phyloP scores from a whole-genome alignment of 2,329 filamentous ascomycete genomes.

The Trichophaea hybrida region DNA sequence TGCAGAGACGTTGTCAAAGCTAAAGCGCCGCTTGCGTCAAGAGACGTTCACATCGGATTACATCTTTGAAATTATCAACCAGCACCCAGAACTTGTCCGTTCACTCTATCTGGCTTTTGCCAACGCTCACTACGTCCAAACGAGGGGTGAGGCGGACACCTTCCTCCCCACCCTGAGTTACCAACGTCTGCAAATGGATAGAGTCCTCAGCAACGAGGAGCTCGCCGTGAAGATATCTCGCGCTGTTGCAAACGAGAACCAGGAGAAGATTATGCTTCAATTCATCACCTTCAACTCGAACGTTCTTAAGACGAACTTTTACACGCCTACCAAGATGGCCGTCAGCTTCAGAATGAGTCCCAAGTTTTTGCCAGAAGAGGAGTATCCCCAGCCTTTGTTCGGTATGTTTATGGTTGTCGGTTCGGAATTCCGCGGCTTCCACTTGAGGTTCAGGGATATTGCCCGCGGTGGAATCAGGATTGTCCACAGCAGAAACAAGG shows the following conservation, averaged over 20 bases:
- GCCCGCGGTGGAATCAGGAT: slow-evolving; percentile 94
- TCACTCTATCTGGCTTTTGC: slow-evolving; percentile 85
- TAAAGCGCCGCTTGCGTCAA: slow-evolving; percentile 86
- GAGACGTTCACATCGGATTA: slow-evolving; percentile 98
- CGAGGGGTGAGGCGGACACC: slow-evolving; percentile 48
- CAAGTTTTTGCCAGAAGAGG: slow-evolving; percentile 68
- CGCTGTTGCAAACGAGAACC: slow-evolving; percentile 81
- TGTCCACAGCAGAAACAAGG: slow-evolving; percentile 92
- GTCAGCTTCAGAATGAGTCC: slow-evolving; percentile 91
- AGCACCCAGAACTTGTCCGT: slow-evolving; percentile 75
- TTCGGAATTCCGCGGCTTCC: slow-evolving; percentile 92
- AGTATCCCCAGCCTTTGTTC: slow-evolving; percentile 86
- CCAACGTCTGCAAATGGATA: slow-evolving; percentile 49
- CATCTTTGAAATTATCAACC: slow-evolving; percentile 90
- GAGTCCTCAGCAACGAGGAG: slow-evolving; percentile 60
- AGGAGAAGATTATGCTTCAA: slow-evolving; percentile 93
- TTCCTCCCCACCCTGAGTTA: slow-evolving; percentile 58
- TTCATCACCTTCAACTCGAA: slow-evolving; percentile 92
- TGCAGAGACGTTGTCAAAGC: slow-evolving; percentile 74
- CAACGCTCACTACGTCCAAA: slow-evolving; percentile 64
- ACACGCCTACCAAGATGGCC: slow-evolving; percentile 95
- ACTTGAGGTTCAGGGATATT: slow-evolving; percentile 89
- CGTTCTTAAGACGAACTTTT: slow-evolving; percentile 92
- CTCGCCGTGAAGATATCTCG: slow-evolving; percentile 64
- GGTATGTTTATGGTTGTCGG: slow-evolving; percentile 99